phyloP scores from a whole-genome alignment of 129 eudicot species.

The Centrapalus pauciflorus region DNA sequence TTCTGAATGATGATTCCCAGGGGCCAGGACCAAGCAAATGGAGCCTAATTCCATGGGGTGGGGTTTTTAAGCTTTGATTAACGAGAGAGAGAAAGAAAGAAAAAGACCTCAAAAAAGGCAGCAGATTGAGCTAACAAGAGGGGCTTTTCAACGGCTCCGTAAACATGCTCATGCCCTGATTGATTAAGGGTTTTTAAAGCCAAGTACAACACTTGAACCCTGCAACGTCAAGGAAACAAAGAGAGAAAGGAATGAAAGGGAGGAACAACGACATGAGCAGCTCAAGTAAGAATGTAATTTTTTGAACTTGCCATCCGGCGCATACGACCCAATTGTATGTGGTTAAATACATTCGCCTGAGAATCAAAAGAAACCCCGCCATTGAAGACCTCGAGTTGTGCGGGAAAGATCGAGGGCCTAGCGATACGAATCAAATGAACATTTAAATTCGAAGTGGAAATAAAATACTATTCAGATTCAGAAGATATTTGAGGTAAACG shows the following conservation, averaged over 20 bases:
- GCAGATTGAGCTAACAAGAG: slow-evolving; percentile 70
- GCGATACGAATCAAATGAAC: background rate
- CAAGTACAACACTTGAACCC: slow-evolving; percentile 54
- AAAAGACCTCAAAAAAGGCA: slow-evolving; percentile 67
- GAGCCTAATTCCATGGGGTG: background rate
- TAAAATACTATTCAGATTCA: background rate
- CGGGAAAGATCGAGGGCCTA: background rate
- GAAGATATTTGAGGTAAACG: background rate
- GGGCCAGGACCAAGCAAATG: background rate
- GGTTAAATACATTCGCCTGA: slow-evolving; percentile 43
- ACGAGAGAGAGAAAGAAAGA: background rate
- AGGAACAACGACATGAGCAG: background rate
- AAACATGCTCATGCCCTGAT: slow-evolving; percentile 53
- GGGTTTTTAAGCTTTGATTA: background rate
- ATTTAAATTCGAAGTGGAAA: background rate
- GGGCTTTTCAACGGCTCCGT: slow-evolving; percentile 67
- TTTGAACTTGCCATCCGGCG: slow-evolving; percentile 46
- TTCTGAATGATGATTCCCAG: no score
- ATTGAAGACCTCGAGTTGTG: slow-evolving; percentile 12
- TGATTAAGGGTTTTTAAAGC: slow-evolving; percentile 51
- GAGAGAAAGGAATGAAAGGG: background rate
- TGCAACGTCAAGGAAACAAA: slow-evolving; percentile 7
- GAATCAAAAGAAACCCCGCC: slow-evolving; percentile 34
- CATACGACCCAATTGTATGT: slow-evolving; percentile 58
- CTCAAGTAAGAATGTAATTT: background rate